These are phyloP conservation scores for Cryptosporidium tyzzeri DNA, from an alignment of 169 alveolate species.

Conservation along the genomic window DNA sequence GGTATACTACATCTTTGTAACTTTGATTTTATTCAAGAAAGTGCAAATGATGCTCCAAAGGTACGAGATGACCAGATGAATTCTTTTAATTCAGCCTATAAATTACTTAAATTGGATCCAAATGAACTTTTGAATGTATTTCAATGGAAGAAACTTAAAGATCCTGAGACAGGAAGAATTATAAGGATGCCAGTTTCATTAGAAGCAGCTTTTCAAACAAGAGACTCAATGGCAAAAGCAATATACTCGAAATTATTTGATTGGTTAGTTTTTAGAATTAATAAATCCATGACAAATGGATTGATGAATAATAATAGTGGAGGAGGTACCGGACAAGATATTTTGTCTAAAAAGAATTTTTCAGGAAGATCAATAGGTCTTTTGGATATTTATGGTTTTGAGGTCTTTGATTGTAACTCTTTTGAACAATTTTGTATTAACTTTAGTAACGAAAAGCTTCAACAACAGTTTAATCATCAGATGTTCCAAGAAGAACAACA, in stretches of 20 bases:
- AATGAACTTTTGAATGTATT: constrained; percentile 73
- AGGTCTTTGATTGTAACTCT: constrained; percentile 84
- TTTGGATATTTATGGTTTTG: constrained; percentile 88
- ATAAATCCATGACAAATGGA: constrained; percentile 75
- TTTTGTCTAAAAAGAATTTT: constrained; percentile 11
- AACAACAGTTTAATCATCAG: constrained; percentile 88
- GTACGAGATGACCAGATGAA: constrained; percentile 71
- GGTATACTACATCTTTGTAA: constrained; percentile 88
- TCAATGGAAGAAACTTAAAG: constrained; percentile 78
- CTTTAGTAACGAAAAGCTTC: constrained; percentile 90
- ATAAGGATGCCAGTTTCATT: constrained; percentile 68
- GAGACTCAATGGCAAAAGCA: constrained; percentile 84
- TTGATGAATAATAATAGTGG: constrained; percentile 2
- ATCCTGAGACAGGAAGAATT: constrained; percentile 77
- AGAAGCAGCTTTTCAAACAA: constrained; percentile 78
- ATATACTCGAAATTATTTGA: constrained; percentile 82
- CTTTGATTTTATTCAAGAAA: constrained; percentile 82
- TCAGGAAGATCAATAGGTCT: constrained; percentile 85
- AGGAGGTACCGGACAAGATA: constrained; percentile 14
- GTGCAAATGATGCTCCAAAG: constrained; percentile 61
- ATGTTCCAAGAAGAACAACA: constrained; percentile 87
- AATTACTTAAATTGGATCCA: constrained; percentile 75
- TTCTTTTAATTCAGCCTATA: constrained; percentile 74
- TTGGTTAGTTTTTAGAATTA: constrained; percentile 81
- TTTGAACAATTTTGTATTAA: constrained; percentile 92